phyloP scores from a whole-genome alignment of 1,139 yeast genomes.

The Yamadazyma sp. region DNA sequence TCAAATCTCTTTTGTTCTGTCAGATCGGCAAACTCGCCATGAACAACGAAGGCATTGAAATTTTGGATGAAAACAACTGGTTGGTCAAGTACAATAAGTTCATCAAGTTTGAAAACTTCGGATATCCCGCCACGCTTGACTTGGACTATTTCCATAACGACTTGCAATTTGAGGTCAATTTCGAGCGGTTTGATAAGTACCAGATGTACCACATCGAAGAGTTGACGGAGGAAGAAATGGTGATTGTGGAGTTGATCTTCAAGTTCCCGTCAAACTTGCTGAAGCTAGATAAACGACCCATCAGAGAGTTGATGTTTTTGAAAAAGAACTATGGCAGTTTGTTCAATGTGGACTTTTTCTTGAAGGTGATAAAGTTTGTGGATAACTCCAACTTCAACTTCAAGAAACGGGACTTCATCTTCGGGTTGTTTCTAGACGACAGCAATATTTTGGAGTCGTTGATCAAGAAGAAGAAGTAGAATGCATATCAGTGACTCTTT shows the following conservation, averaged over 20 bases:
- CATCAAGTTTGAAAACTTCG: constrained; percentile 25
- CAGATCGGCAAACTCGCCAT: constrained; percentile 73
- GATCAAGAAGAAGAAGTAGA: constrained; percentile 20
- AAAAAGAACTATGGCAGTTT: constrained; percentile 53
- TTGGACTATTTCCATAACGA: constrained; percentile 8
- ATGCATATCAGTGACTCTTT: too few relatives aligned
- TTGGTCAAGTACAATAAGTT: constrained; percentile 54
- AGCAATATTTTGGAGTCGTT: constrained; percentile 56
- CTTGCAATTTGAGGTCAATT: constrained; percentile 3
- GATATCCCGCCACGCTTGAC: constrained; percentile 9
- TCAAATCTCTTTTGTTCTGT: constrained; percentile 76
- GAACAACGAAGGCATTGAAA: constrained; percentile 79
- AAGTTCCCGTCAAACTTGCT: constrained; percentile 64
- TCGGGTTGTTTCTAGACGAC: constrained; percentile 62
- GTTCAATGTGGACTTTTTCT: constrained; percentile 58
- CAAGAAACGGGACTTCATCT: constrained; percentile 62
- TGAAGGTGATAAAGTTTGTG: constrained; percentile 60
- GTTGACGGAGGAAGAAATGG: constrained; percentile 12
- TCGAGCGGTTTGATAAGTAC: constrained; percentile 6
- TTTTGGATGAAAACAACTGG: constrained; percentile 86
- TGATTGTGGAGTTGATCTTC: constrained; percentile 49
- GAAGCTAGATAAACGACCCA: constrained; percentile 66
- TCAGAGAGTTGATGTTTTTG: constrained; percentile 57
- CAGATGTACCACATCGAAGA: constrained; percentile 12
- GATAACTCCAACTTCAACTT: constrained; percentile 68